Conservation (phyloP, 2,329 filamentous ascomycete genomes). For the Penicillium hesseltinei region DNA sequence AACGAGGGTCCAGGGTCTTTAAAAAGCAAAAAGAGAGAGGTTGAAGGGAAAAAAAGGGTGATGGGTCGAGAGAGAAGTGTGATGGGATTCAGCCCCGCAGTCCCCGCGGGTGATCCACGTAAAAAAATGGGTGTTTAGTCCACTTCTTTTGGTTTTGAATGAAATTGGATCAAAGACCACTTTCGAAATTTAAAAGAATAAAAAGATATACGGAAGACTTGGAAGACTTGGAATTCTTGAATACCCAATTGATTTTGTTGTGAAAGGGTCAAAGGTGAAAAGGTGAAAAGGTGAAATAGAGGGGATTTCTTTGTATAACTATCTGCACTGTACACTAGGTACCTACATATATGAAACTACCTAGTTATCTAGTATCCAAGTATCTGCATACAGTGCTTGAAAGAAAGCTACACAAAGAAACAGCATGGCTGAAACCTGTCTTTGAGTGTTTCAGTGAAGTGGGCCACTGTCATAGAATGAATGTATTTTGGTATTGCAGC, state of each 20-base stretch:
- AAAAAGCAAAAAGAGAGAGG: conserved; percentile 7
- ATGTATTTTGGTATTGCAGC: too few relatives aligned
- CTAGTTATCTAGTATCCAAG: not conserved
- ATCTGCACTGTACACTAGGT: not conserved
- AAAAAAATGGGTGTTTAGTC: not conserved
- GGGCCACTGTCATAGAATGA: too few relatives aligned
- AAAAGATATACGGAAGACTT: not conserved
- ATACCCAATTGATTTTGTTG: not conserved
- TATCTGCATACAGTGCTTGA: not conserved
- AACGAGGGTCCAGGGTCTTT: not conserved
- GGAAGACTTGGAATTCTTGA: not conserved
- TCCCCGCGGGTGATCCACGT: conserved; percentile 23
- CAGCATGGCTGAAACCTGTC: too few relatives aligned
- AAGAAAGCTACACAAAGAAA: too few relatives aligned
- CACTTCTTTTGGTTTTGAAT: not conserved
- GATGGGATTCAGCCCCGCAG: conserved; percentile 27
- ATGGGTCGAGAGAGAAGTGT: conserved; percentile 16
- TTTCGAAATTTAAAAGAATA: not conserved
- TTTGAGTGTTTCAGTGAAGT: too few relatives aligned
- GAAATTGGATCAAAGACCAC: not conserved
- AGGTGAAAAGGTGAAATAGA: not conserved
- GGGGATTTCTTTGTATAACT: not conserved
- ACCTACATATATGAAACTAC: too few relatives aligned
- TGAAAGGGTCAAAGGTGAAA: not conserved
- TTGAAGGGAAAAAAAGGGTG: conserved; percentile 11